Conservation (phyloP, 257 asterid genomes). For the Solanum okadae region DNA sequence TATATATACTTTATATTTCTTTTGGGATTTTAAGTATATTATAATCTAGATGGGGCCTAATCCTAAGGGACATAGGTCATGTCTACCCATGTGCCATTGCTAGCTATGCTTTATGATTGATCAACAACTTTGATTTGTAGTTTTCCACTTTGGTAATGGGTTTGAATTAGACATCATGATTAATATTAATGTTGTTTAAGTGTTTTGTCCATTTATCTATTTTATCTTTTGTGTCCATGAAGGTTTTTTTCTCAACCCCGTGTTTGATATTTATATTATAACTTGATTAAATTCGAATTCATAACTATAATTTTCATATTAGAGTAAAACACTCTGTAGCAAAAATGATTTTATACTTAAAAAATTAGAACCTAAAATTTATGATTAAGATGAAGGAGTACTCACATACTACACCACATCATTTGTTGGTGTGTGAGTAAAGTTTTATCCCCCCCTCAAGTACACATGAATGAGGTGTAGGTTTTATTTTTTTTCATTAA, state of each 20-base stretch:
- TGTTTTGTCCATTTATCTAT: constrained; percentile 5
- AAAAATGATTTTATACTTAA: rapidly evolving
- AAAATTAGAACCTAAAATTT: rapidly evolving
- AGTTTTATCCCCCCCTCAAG: neutral
- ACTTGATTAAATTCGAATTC: too few species aligned
- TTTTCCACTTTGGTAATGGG: constrained; percentile 32
- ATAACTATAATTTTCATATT: too few species aligned
- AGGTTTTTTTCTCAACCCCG: too few species aligned
- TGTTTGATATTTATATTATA: too few species aligned
- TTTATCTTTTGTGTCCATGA: constrained; percentile 22
- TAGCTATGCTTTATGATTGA: constrained; percentile 11
- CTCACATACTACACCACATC: too few species aligned
- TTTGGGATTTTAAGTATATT: neutral
- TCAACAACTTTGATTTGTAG: constrained; percentile 13
- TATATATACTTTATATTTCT: neutral
- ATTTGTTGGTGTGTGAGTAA: neutral
- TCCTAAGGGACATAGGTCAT: constrained; percentile 8
- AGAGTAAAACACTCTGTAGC: rapidly evolving
- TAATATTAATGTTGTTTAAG: constrained; percentile 11
- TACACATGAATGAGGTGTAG: neutral
- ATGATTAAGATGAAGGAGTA: neutral
- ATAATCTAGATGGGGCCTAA: constrained; percentile 18
- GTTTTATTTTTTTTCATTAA: neutral
- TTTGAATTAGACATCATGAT: constrained; percentile 28
- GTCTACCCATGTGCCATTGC: constrained; percentile 39